These are phyloP conservation scores for Mrakia blollopis DNA, from an alignment of 768 basidiomycete species.

Conservation along the genomic window DNA sequence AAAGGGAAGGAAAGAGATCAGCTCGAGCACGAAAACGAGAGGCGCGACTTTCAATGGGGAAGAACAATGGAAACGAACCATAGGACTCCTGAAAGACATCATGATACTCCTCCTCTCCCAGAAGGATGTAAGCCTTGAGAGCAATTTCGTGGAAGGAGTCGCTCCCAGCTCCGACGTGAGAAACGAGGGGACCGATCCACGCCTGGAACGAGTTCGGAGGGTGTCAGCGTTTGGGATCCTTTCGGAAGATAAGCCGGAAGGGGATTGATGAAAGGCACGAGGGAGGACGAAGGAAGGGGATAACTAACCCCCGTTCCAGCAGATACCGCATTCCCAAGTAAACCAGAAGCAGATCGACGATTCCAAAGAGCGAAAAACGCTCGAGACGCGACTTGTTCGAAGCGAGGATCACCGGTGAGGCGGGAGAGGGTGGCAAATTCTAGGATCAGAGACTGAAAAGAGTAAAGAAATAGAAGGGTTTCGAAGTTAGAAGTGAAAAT, in stretches of 20 bases:
- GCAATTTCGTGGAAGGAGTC: slow-evolving; percentile 83
- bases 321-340: slow-evolving; percentile 83
- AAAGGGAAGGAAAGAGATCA: slow-evolving; percentile 30
- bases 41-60: too few relatives aligned
- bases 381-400: slow-evolving; percentile 80
- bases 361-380: slow-evolving; percentile 96
- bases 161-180: slow-evolving; percentile 70
- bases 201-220: neutral
- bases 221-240: too few relatives aligned
- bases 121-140: slow-evolving; percentile 68
- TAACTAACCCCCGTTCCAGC: slow-evolving; percentile 36
- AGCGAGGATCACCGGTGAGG: slow-evolving; percentile 80
- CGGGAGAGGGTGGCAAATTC: slow-evolving; percentile 92
- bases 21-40: neutral
- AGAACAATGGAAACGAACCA: neutral
- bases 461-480: too few relatives aligned
- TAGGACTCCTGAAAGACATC: slow-evolving; percentile 25
- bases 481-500: too few relatives aligned
- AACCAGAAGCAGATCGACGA: slow-evolving; percentile 70
- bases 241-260: too few relatives aligned
- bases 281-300: too few relatives aligned
- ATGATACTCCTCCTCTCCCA: slow-evolving; percentile 48
- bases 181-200: slow-evolving; percentile 16
- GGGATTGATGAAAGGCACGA: too few relatives aligned
- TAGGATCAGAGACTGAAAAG: slow-evolving; percentile 62